These are phyloP conservation scores for Boeremia exigua DNA, from an alignment of 2,329 filamentous ascomycete species.

Conservation along the genomic window DNA sequence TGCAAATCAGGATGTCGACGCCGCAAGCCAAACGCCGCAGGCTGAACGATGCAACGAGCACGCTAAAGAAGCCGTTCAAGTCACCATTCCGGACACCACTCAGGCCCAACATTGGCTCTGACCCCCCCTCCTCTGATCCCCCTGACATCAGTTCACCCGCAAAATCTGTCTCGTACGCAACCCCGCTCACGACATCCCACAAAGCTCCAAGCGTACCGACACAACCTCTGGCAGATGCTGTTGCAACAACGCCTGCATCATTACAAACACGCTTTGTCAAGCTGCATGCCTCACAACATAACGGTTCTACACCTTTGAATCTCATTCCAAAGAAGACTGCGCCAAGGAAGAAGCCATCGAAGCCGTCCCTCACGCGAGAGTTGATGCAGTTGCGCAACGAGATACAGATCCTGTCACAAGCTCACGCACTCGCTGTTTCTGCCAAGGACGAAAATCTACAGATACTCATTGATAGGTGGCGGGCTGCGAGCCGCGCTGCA, in stretches of 20 bases:
- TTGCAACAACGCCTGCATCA: conserved; percentile 5
- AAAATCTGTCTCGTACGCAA: neutral
- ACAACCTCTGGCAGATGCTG: neutral
- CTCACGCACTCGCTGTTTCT: conserved; percentile 46
- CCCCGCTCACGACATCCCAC: neutral
- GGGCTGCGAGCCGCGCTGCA: conserved; percentile 62
- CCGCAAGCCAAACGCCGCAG: conserved; percentile 68
- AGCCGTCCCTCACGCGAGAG: conserved; percentile 38
- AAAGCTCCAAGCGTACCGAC: neutral
- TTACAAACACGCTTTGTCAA: conserved; percentile 17
- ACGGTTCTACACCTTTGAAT: conserved; percentile 11
- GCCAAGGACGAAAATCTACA: conserved; percentile 62
- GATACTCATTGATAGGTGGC: conserved; percentile 66
- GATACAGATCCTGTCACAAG: conserved; percentile 51
- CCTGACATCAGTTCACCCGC: conserved; percentile 18
- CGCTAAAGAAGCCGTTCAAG: conserved; percentile 73
- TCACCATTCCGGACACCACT: conserved; percentile 66
- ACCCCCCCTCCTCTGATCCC: conserved; percentile 36
- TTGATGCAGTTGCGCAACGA: conserved; percentile 45
- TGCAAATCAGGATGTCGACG: conserved; percentile 51
- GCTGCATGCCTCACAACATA: conserved; percentile 21
- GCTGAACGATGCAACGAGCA: conserved; percentile 62
- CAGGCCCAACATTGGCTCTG: conserved; percentile 31
- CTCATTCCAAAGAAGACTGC: conserved; percentile 2
- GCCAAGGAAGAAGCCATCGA: conserved; percentile 24